Evolutionary conservation across 805 yeast genomes (phyloP).

Genomic region (Starmerella sp.): DNA sequence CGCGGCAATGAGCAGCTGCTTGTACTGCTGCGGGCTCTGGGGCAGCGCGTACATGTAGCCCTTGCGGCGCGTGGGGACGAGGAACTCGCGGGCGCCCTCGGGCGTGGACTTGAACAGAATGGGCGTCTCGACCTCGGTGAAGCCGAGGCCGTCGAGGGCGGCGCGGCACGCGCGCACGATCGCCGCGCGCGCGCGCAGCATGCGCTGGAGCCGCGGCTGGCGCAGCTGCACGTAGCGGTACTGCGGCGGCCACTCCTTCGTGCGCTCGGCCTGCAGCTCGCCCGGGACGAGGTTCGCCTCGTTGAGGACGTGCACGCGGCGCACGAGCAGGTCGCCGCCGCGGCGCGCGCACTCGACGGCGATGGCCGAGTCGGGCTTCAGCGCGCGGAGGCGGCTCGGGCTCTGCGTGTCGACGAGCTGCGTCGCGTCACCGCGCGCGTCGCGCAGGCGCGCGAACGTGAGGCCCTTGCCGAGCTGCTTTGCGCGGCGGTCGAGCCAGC

Average conservation of each 20-base stretch:
- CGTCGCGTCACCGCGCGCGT: slow-evolving; percentile 50
- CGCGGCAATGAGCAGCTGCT: slow-evolving; percentile 87
- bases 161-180: slow-evolving; percentile 30
- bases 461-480: slow-evolving; percentile 52
- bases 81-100: slow-evolving; percentile 92
- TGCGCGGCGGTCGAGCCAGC: slow-evolving; percentile 77
- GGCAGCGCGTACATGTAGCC: slow-evolving; percentile 75
- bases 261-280: slow-evolving; percentile 40
- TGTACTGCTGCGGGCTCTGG: slow-evolving; percentile 96
- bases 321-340: slow-evolving; percentile 45
- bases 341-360: slow-evolving; percentile 39
- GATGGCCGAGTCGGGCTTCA: slow-evolving; percentile 67
- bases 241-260: slow-evolving; percentile 60
- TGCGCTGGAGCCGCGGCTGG: slow-evolving; percentile 27
- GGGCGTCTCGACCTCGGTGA: slow-evolving; percentile 87
- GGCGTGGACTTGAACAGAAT: slow-evolving; percentile 89
- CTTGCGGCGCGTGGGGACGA: slow-evolving; percentile 73
- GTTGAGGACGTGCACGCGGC: slow-evolving; percentile 47
- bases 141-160: slow-evolving; percentile 34
- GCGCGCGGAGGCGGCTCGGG: slow-evolving; percentile 33
- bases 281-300: slow-evolving; percentile 53
- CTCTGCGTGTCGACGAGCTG: slow-evolving; percentile 43
- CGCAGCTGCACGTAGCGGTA: slow-evolving; percentile 74
- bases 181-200: slow-evolving; percentile 29
- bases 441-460: slow-evolving; percentile 67